Base-by-base conservation (phyloP, 495 filamentous ascomycete species). In the Penicillium samsonianum region DNA sequence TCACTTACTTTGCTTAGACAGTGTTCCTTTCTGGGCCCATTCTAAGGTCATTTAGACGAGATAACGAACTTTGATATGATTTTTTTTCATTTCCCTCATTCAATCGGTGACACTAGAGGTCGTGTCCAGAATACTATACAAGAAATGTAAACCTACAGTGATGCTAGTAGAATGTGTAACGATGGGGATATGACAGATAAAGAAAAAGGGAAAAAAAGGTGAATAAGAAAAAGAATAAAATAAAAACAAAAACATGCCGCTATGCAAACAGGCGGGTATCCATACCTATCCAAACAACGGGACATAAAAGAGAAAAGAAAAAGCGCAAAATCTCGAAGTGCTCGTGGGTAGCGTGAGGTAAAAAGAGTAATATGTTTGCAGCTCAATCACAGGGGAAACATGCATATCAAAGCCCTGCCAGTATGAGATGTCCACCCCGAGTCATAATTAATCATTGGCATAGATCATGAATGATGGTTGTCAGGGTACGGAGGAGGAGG, bases 401-500 rank as follows among this genome's bases (percentile, higher is more conserved):
- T 35, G 50, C 48, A 54, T 6, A 47, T 10, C n/a, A 33, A 30
- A 46, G 51, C 20, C 25, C 41, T 40, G 46, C 40, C 10, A 55
- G 28, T 49, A 45, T 50, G 45, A 35, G 31, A 59, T 25, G 57
- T 16, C 26, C 12, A 57, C 25, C 40, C 50, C 19, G 14, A 56
- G 10, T 51, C 44, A 48, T 52, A 20, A 51, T 23, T 49, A 43
- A 46, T 61, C 52, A 57, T 63, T n/a, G 33, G 53, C 48, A 49
- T 33, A 12, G 42, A 23, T 64, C 59, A 67, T 62, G 41, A 51
- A 40, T 58, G 66, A 25, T 62, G 55, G 40, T 45, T 58, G 45
- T 69, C 66, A 25, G 70, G 67, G 19, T 67, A 66, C 0, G 62
- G 65, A n/a, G 71, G 62, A 38, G 71, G 62, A 22, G 71, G 68